Evolutionary conservation across 1,284 basidiomycete species (phyloP).

Genomic region (Cutaneotrichosporon cutaneum): DNA sequence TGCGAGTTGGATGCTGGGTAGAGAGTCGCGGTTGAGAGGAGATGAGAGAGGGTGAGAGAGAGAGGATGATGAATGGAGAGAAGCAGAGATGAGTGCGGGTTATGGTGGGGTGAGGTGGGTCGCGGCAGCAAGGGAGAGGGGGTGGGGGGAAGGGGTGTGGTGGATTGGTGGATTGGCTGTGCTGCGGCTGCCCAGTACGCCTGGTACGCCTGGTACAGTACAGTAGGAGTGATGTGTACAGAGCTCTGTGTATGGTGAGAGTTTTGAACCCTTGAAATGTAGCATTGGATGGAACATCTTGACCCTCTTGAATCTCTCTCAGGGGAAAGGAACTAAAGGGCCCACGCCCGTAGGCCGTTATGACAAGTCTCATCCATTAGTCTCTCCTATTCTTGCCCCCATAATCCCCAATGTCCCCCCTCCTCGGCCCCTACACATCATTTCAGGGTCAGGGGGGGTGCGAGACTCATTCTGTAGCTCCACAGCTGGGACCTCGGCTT

Average conservation of each 20-base stretch:
- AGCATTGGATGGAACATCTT: background rate
- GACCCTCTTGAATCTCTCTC: background rate
- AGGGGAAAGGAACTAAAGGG: no score
- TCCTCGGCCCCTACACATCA: no score
- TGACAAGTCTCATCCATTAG: background rate
- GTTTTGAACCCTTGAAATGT: background rate
- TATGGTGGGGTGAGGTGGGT: background rate
- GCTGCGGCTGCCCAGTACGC: no score
- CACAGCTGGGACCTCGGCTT: no score
- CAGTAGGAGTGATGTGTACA: no score
- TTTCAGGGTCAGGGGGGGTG: no score
- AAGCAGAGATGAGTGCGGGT: slow-evolving; percentile 6
- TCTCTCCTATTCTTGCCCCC: background rate
- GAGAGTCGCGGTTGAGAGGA: background rate
- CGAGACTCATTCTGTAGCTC: no score
- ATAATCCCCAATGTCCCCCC: no score
- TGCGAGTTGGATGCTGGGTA: background rate
- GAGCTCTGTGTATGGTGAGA: background rate
- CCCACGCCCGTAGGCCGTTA: background rate
- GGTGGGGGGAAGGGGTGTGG: background rate
- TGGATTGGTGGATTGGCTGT: background rate
- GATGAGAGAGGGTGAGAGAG: slow-evolving; percentile 3
- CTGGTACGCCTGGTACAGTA: background rate
- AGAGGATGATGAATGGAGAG: slow-evolving; percentile 11
- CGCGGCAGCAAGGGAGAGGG: background rate